A percentile compares a stretch with the other conserved stretches of the same genome.
Evolutionary conservation across 345 rosid species (phyloP).

Genomic region (Cardamine chenopodiifolia): DNA sequence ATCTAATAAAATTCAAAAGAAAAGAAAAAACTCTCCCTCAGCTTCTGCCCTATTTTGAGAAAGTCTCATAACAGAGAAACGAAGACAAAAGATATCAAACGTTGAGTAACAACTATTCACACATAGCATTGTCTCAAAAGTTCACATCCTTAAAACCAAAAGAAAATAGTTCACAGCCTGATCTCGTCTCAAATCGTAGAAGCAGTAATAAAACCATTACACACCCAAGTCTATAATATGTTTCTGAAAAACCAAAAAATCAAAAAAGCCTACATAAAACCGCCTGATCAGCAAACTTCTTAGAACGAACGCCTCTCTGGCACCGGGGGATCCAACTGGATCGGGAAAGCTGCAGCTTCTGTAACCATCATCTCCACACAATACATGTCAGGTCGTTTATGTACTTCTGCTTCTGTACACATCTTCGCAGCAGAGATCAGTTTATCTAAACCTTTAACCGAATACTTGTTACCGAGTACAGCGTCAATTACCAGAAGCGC

Average conservation of each 20-base stretch:
- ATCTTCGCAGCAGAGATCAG: not conserved
- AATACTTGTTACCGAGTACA: not conserved
- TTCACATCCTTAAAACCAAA: not conserved
- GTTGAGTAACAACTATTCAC: constrained; percentile 9
- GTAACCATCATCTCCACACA: not conserved
- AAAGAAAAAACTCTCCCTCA: too few species aligned
- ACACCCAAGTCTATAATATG: constrained; percentile 7
- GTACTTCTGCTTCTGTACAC: not conserved
- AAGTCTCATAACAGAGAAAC: constrained; percentile 8
- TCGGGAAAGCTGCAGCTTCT: not conserved
- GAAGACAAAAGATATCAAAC: constrained; percentile 12
- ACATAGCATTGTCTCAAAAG: constrained; percentile 16
- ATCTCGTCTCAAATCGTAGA: constrained; percentile 19
- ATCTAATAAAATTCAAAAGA: too few species aligned
- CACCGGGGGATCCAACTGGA: not conserved
- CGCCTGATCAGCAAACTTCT: not conserved
- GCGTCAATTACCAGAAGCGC: not conserved
- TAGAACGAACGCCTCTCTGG: not conserved
- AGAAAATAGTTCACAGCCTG: not conserved
- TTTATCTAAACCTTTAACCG: constrained; percentile 19
- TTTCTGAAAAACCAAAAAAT: not conserved
- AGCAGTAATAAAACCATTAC: not conserved
- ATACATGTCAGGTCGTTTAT: not conserved
- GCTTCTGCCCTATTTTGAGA: constrained; percentile 17
- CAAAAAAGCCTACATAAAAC: not conserved